Evolutionary conservation across 192 early-diverging fungal species (phyloP), one percentile per base, ranked within the genome.

Genomic region (Globomyces pollinis-pini): DNA sequence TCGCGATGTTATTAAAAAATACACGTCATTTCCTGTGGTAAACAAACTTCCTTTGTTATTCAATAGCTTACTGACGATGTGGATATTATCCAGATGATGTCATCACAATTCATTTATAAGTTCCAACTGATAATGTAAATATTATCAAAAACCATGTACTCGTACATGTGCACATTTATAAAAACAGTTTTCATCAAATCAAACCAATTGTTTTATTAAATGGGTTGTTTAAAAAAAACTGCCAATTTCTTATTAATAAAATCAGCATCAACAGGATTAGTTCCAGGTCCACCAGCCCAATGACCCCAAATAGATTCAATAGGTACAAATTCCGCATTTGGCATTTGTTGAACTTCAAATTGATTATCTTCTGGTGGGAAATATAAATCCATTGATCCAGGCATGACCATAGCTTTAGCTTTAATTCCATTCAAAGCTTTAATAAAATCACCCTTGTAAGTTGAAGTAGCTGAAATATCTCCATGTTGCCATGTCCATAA

Each of bases 401-500:
- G 56, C 56, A 58, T 58, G n/a, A 58, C 56, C 29, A 58, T 32
- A 39, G 56, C 9, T 18, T 58, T 58, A 16, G 36, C 34, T 16
- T 32, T 58, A 18, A 58, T 58, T 45, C 30, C 38, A 31, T 12
- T 18, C 0, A 58, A 21, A 6, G 56, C 56, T 32, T 32, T 39
- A 18, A 51, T 26, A 39, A 58, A 58, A 21, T 58, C 21, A 16
- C 56, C 56, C 5, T 26, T 26, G 21, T 45, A 58, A 6, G 13
- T 12, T 31, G 31, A 44, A 6, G 16, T 62, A 41, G 5, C 32
- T 0, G 36, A 47, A 11, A 64, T 30, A 50, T 64, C 63, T 3
- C 30, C 59, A 1, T 64, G 7, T 2, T 64, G 41, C 63, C 63
- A 64, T 7, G 63, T 65, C 63, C 63, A 64, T 24, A 64, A 38